A percentile compares a stretch with the other conserved stretches of the same genome.
Conservation (phyloP, 192 early-diverging fungal genomes). For the Phlyctochytrium arcticum region DNA sequence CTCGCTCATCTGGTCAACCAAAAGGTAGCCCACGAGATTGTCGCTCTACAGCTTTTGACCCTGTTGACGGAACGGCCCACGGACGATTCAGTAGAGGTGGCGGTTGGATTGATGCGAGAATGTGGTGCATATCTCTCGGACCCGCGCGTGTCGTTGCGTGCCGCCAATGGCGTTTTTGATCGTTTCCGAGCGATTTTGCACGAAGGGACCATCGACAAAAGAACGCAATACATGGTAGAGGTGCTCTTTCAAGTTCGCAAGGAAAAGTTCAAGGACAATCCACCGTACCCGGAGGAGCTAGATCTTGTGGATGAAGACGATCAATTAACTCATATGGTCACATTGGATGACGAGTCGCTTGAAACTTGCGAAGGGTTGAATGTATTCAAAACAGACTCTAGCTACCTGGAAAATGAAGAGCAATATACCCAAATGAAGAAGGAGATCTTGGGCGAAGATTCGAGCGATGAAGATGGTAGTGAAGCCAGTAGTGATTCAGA, state of each 20-base stretch:
- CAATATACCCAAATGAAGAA: conserved; percentile 75
- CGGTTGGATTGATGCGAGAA: conserved; percentile 89
- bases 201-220: conserved; percentile 90
- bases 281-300: conserved; percentile 66
- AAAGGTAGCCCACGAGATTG: conserved; percentile 78
- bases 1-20: conserved; percentile 94
- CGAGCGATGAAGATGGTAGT: conserved; percentile 29
- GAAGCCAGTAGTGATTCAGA: conserved; percentile 49
- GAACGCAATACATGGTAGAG: conserved; percentile 97
- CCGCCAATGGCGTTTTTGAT: conserved; percentile 84
- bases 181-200: conserved; percentile 88
- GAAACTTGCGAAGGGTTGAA: conserved; percentile 76
- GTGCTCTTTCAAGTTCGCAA: conserved; percentile 92
- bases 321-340: conserved; percentile 84
- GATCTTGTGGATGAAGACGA: conserved; percentile 95
- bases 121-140: conserved; percentile 80
- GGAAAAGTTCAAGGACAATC: conserved; percentile 90
- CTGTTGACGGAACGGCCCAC: conserved; percentile 82
- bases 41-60: conserved; percentile 81
- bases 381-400: conserved; percentile 77
- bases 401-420: conserved; percentile 77
- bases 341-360: conserved; percentile 80
- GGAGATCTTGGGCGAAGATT: conserved; percentile 81
- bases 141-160: conserved; percentile 65
- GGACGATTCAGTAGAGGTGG: conserved; percentile 94